A percentile compares a stretch with the other conserved stretches of the same genome.
Evolutionary conservation across 129 eudicot species (phyloP).

Genomic region (Tagetes erecta): DNA sequence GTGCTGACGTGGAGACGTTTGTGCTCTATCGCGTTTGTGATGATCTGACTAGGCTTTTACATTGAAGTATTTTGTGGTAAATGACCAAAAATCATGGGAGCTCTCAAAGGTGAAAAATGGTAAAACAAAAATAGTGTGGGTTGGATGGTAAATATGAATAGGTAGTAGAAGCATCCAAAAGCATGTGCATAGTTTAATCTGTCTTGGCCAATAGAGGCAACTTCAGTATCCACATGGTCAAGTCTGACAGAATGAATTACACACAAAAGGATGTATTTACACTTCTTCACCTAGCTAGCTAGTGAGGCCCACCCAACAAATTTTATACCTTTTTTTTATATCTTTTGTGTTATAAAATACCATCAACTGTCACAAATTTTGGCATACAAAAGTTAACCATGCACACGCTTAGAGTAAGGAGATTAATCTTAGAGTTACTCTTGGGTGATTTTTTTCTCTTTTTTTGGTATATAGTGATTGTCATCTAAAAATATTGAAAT

Average conservation of each 20-base stretch:
- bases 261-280: slow-evolving; percentile 18
- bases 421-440: too few species aligned
- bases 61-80: too few species aligned
- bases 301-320: slow-evolving; percentile 30
- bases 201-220: slow-evolving; percentile 44
- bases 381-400: too few species aligned
- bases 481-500: too few species aligned
- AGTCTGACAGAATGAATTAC: slow-evolving; percentile 48
- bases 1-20: too few species aligned
- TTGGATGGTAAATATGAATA: slow-evolving; percentile 16
- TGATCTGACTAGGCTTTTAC: too few species aligned
- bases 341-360: too few species aligned
- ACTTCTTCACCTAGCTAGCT: slow-evolving; percentile 19
- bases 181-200: slow-evolving; percentile 35
- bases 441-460: too few species aligned
- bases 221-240: slow-evolving; percentile 46
- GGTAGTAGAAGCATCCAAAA: slow-evolving; percentile 23
- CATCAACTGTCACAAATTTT: too few species aligned
- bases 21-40: too few species aligned
- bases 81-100: slow-evolving; percentile 23
- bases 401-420: too few species aligned
- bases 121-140: slow-evolving; percentile 21
- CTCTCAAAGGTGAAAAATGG: slow-evolving; percentile 25
- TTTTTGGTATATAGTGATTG: too few species aligned
- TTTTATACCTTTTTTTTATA: slow-evolving; percentile 26